Conservation (phyloP, 2,329 filamentous ascomycete species). For the Monosporascus cannonballus region DNA sequence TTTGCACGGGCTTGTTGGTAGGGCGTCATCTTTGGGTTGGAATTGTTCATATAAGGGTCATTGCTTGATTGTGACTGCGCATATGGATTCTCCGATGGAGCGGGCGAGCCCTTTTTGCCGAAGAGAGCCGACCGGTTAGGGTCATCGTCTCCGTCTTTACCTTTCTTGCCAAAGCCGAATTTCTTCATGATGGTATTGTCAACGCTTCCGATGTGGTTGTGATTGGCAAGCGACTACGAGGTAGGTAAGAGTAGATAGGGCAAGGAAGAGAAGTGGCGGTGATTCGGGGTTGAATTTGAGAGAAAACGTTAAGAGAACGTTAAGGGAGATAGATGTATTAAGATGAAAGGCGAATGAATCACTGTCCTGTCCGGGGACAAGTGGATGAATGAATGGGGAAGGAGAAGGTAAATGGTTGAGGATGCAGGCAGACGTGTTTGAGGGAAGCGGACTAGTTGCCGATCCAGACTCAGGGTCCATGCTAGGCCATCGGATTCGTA, state of each 20-base stretch:
- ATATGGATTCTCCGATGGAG: conserved; percentile 51
- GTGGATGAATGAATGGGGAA: background rate
- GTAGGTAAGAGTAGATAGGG: background rate
- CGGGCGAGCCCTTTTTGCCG: conserved; percentile 45
- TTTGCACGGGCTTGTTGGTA: conserved; percentile 38
- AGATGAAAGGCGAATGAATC: background rate
- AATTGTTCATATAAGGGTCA: conserved; percentile 48
- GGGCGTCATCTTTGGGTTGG: conserved; percentile 39
- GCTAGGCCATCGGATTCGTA: background rate
- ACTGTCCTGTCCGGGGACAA: background rate
- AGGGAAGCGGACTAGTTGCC: background rate
- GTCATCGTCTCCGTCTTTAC: conserved; percentile 41
- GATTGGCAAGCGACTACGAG: background rate
- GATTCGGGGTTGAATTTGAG: background rate
- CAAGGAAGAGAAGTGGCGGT: background rate
- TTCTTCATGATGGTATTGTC: conserved; percentile 45
- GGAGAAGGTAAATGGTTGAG: background rate
- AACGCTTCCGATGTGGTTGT: conserved; percentile 1
- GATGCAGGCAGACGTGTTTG: background rate
- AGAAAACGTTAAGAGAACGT: background rate
- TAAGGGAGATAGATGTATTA: background rate
- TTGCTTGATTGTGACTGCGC: conserved; percentile 39
- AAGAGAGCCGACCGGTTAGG: conserved; percentile 46
- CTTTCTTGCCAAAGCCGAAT: conserved; percentile 54
- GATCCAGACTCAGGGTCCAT: background rate